A percentile compares a stretch with the other conserved stretches of the same genome.
Conservation (phyloP, 768 basidiomycete species). For the Boletus coccyginus region DNA sequence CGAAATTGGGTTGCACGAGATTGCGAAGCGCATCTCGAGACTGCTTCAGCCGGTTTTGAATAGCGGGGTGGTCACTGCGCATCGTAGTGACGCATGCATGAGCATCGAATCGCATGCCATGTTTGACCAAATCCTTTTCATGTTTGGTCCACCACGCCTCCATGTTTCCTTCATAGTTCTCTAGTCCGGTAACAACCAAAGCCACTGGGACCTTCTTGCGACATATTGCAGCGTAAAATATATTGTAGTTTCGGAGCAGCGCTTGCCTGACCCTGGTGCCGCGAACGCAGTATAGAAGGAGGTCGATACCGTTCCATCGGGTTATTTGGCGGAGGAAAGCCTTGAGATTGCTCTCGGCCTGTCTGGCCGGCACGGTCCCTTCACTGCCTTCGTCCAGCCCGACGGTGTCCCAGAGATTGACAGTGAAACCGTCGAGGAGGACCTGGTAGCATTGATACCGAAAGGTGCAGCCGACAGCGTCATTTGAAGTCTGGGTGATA, state of each 20-base stretch:
- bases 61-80: constrained; percentile 23
- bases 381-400: constrained; percentile 32
- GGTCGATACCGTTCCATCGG: constrained; percentile 25
- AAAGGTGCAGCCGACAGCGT: constrained; percentile 37
- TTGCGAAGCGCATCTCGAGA: constrained; percentile 20
- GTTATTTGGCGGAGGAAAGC: constrained; percentile 34
- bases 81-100: constrained; percentile 42
- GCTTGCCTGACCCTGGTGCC: constrained; percentile 29
- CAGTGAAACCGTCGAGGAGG: constrained; percentile 12
- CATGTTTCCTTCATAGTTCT: constrained; percentile 34
- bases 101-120: constrained; percentile 36
- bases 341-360: constrained; percentile 27
- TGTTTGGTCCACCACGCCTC: constrained; percentile 40
- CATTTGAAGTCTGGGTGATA: constrained; percentile 28
- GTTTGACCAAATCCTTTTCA: constrained; percentile 26
- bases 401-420: constrained; percentile 32
- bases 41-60: constrained; percentile 17
- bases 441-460: constrained; percentile 21
- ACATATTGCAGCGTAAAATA: constrained; percentile 30
- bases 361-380: constrained; percentile 25
- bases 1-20: constrained; percentile 15
- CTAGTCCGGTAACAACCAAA: constrained; percentile 36
- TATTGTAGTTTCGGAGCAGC: constrained; percentile 28
- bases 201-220: constrained; percentile 32
- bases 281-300: constrained; percentile 36